A percentile compares a stretch with the other conserved stretches of the same genome.
phyloP scores from a whole-genome alignment of 1,284 basidiomycete genomes.

The Inonotus hispidus region DNA sequence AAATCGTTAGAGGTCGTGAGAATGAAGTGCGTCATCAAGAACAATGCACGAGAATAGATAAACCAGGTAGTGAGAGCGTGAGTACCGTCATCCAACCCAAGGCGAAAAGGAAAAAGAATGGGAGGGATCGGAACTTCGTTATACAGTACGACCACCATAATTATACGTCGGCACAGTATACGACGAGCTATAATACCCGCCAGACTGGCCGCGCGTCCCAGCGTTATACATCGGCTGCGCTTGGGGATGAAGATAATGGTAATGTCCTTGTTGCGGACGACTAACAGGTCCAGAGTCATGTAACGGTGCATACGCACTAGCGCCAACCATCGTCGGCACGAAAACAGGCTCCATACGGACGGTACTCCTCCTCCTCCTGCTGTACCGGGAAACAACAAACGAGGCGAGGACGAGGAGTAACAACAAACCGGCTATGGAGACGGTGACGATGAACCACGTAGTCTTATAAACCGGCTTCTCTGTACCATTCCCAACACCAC shows the following conservation, averaged over 20 bases:
- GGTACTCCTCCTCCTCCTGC: constrained; percentile 12
- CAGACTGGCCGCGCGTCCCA: not conserved
- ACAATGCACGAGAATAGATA: not conserved
- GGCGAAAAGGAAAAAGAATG: no score
- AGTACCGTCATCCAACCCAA: no score
- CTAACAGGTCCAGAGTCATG: not conserved
- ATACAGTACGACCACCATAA: constrained; percentile 14
- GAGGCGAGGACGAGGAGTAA: not conserved
- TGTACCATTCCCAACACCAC: not conserved
- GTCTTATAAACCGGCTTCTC: constrained; percentile 15
- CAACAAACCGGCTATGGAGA: constrained; percentile 6
- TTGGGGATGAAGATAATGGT: no score
- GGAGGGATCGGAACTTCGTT: not conserved
- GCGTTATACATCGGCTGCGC: not conserved
- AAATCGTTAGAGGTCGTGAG: not conserved
- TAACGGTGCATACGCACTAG: constrained; percentile 12
- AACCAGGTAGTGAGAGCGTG: no score
- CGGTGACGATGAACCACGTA: constrained; percentile 15
- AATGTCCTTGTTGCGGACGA: not conserved
- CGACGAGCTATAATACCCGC: not conserved
- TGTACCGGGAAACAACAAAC: not conserved
- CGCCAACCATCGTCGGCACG: constrained; percentile 13
- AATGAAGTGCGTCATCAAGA: not conserved
- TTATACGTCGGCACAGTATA: constrained; percentile 16
- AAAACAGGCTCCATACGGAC: constrained; percentile 15